These are phyloP conservation scores for Sporothrix brasiliensis DNA, from an alignment of 2,329 filamentous ascomycete species.

Conservation along the genomic window DNA sequence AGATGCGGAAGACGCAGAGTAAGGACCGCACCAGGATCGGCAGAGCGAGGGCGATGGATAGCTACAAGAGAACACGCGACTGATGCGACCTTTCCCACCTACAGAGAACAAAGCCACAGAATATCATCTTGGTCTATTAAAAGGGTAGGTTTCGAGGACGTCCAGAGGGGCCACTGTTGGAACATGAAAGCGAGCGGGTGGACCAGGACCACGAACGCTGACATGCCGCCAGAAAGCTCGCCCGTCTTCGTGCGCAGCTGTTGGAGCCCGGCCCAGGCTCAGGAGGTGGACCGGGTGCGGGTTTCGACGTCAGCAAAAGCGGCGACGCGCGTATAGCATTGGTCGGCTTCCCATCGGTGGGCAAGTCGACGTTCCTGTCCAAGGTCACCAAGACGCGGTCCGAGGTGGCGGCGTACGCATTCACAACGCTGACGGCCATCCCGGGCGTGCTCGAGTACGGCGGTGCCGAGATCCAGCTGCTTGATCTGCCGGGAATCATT, in stretches of 20 bases:
- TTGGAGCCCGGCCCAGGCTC: slow-evolving; percentile 84
- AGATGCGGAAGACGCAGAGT: slow-evolving; percentile 99
- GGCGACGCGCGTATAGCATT: slow-evolving; percentile 96
- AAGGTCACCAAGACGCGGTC: slow-evolving; percentile 98
- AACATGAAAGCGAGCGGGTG: not conserved
- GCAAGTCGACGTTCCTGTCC: slow-evolving; percentile 97
- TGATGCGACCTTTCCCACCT: slow-evolving; percentile 28
- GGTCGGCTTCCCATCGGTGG: slow-evolving; percentile 97
- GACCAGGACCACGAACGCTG: not conserved
- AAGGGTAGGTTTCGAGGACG: slow-evolving; percentile 67
- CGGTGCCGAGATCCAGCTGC: slow-evolving; percentile 94
- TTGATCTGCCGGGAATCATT: slow-evolving; percentile 97
- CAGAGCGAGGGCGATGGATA: not conserved
- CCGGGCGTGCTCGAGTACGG: slow-evolving; percentile 97
- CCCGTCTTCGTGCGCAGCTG: slow-evolving; percentile 88
- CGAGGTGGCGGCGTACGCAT: slow-evolving; percentile 93
- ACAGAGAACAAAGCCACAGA: slow-evolving; percentile 99
- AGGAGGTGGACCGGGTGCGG: slow-evolving; percentile 75
- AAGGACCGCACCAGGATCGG: slow-evolving; percentile 38
- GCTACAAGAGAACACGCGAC: not conserved
- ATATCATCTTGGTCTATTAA: slow-evolving; percentile 95
- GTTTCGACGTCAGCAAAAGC: slow-evolving; percentile 93
- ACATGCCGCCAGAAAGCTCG: slow-evolving; percentile 75
- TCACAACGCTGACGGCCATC: slow-evolving; percentile 96
- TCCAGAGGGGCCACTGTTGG: too few species aligned